Evolutionary conservation across 2,329 filamentous ascomycete species (phyloP), one percentile per base, ranked within the genome.

Genomic region (Byssochlamys sp.): DNA sequence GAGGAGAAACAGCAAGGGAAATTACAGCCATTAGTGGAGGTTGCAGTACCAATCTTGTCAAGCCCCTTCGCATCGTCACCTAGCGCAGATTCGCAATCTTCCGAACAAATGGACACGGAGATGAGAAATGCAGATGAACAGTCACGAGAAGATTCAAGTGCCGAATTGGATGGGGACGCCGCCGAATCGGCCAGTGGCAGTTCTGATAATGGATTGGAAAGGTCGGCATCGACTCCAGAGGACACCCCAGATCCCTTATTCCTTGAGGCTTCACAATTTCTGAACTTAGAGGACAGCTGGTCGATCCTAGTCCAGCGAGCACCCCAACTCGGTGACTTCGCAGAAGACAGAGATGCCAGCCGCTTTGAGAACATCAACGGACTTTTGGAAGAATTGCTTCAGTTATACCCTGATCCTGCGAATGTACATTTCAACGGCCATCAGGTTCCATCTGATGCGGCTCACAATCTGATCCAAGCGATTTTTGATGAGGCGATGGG

Each of bases 401-500:
- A 9, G 39, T 7, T 45, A 24, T 45, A 45, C 9, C 9, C 39
- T 24, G 39, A 45, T n/a, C n/a, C 39, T 14, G 12, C 39, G 14
- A 45, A 45, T 4, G 14, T 24, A 45, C 19, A 24, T 45, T 19
- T 6, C 4, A 19, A 5, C 3, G 39, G 39, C n/a, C 39, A 45
- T 24, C 39, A 5, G n/a, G 39, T 45, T 19, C 39, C 39, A 6
- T 45, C 39, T 45, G n/a, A 19, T 19, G 39, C 14, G 39, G 39
- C 19, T n/a, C 39, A 19, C 39, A 55, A 56, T 31, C 29, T 55
- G 12, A 57, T 63, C 28, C 54, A 62, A n/a, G 28, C 25, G 14
- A 63, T 63, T 33, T 52, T 26, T 12, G 19, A 24, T 2, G 59
- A 65, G 26, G 62, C 55, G 19, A 27, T 57, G 25, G 12, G n/a